These are phyloP conservation scores for Solanum pinnatisectum DNA, from an alignment of 257 asterid genomes.

Conservation along the genomic window DNA sequence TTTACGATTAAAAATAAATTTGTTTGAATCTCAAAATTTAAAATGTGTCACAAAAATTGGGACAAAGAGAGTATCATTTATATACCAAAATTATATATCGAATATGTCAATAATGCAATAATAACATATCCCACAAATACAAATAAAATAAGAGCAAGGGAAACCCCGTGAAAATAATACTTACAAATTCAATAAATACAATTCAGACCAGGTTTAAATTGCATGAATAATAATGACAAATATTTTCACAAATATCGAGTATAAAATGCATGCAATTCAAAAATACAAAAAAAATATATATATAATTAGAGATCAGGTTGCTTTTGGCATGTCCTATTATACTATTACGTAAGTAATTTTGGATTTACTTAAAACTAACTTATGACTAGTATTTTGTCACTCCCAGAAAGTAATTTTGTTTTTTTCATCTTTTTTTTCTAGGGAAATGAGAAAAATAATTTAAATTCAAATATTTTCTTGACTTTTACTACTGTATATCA, in stretches of 20 bases:
- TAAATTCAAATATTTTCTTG: not conserved
- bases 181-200: not conserved
- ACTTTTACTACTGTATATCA: not conserved
- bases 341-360: not conserved
- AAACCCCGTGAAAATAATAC: not conserved
- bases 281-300: not conserved
- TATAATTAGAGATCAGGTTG: not conserved
- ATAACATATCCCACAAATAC: not conserved
- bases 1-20: too few species aligned
- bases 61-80: too few species aligned
- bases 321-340: not conserved
- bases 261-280: not conserved
- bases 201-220: not conserved
- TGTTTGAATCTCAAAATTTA: too few species aligned
- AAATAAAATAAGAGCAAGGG: not conserved
- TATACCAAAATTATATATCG: not conserved
- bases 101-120: not conserved
- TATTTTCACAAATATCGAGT: not conserved
- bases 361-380: not conserved
- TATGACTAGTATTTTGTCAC: not conserved
- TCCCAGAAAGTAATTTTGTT: conserved; percentile 8
- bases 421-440: not conserved
- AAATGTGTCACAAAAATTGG: not conserved
- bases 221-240: not conserved
- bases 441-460: not conserved